Base-by-base conservation (phyloP, 352 stramenopile species). In the Phytopythium boreale region DNA sequence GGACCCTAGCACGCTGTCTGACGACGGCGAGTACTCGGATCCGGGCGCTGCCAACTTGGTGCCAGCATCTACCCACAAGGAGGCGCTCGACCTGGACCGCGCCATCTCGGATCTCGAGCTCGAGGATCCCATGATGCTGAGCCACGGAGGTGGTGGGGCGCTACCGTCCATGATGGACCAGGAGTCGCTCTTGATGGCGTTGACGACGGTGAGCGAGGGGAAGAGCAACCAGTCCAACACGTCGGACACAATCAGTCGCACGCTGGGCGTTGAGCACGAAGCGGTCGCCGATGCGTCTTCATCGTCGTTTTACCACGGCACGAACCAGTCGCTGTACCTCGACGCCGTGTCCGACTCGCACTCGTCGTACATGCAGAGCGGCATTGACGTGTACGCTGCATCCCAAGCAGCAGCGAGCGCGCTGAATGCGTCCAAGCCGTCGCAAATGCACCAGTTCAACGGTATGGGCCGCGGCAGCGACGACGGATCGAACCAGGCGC, bases 91-190 rank as follows among this genome's bases (percentile, higher is more conserved):
- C 56, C 62, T 93, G 27, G 82, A 85, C 12, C 77, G 84, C 3
- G 87, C 87, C 26, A 96, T 96, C 31, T 92, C 87, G 3, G 83
- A 94, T 61, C 61, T 96, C 29, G 82, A 93, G 68, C 74, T 96
- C 0, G 85, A 96, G 68, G 86, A 96, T 47, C 88, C 88, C 0
- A 92, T 94, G 83, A 89, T 92, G 82, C 89, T 93, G 20, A 78
- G 79, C 17, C 82, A 85, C 59, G 51, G 71, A 27, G 51, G 70
- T 58, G 58, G 73, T 41, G 46, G 61, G 37, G 24, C 64, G 24
- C 76, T 85, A 34, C 67, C 79, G 59, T 75, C 63, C 6, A 64
- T 64, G 53, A 71, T 70, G 52, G 70, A 76, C 20, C 74, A 77
- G 2, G 75, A 86, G 34, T 73, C 77, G 15, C 50, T 83, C 17